A percentile compares a stretch with the other conserved stretches of the same genome.
Evolutionary conservation across 441 rosid genomes (phyloP).

Genomic region (Capsella rubella): DNA sequence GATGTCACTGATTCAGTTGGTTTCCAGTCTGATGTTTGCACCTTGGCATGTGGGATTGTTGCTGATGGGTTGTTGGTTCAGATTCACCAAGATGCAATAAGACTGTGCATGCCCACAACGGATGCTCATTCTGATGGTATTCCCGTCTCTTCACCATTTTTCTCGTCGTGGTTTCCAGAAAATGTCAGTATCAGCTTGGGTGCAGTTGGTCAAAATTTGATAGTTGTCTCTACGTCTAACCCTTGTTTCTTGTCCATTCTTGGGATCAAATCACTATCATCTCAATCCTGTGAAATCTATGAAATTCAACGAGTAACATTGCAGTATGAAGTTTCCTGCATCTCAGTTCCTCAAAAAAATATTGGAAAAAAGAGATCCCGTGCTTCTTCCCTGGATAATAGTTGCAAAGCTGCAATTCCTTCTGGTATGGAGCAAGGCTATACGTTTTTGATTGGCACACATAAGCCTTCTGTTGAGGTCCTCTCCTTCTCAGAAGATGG

Average conservation of each 20-base stretch:
- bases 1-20: slow-evolving; percentile 98
- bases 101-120: slow-evolving; percentile 87
- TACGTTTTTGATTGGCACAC: slow-evolving; percentile 91
- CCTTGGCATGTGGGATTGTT: slow-evolving; percentile 94
- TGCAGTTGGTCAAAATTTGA: slow-evolving; percentile 79
- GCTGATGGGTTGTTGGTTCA: slow-evolving; percentile 88
- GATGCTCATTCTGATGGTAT: slow-evolving; percentile 87
- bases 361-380: slow-evolving; percentile 53
- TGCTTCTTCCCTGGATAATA: slow-evolving; percentile 47
- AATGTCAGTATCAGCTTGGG: slow-evolving; percentile 89
- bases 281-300: slow-evolving; percentile 69
- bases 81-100: slow-evolving; percentile 84
- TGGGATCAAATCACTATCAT: slow-evolving; percentile 71
- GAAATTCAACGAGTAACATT: slow-evolving; percentile 81
- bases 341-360: slow-evolving; percentile 76
- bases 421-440: slow-evolving; percentile 67
- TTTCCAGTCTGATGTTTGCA: slow-evolving; percentile 91
- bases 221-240: slow-evolving; percentile 90
- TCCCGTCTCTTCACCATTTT: slow-evolving; percentile 75
- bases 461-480: slow-evolving; percentile 96
- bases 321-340: slow-evolving; percentile 90
- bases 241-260: slow-evolving; percentile 86
- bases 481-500: slow-evolving; percentile 66
- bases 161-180: slow-evolving; percentile 85
- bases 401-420: slow-evolving; percentile 53